Conservation (phyloP, 768 basidiomycete genomes). For the Pholiota conissans region DNA sequence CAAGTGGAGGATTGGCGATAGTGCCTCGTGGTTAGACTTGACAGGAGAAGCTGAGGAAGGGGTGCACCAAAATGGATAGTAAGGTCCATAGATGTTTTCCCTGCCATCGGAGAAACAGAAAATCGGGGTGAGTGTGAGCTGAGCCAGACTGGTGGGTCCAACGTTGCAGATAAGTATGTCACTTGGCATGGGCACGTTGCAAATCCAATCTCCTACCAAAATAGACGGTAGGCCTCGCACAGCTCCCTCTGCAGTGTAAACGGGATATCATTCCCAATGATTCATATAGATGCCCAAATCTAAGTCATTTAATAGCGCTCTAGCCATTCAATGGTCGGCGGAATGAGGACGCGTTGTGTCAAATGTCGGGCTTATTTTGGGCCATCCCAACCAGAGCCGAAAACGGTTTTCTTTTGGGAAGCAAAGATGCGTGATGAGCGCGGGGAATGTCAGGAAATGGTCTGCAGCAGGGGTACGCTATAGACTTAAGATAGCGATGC, state of each 20-base stretch:
- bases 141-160: conserved; percentile 16
- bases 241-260: neutral
- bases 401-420: conserved; percentile 1
- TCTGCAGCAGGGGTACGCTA: conserved; percentile 2
- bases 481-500: neutral
- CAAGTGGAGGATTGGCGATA: conserved; percentile 1
- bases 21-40: neutral
- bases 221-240: conserved; percentile 4
- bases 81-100: conserved; percentile 3
- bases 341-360: conserved; percentile 4
- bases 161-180: conserved; percentile 8
- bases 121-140: conserved; percentile 8
- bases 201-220: conserved; percentile 17
- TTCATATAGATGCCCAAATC: neutral
- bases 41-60: neutral
- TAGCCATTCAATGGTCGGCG: conserved; percentile 1
- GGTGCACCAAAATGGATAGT: neutral
- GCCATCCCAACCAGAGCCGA: neutral
- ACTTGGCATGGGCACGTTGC: conserved; percentile 21
- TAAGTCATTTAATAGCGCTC: conserved; percentile 4
- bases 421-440: conserved; percentile 7
- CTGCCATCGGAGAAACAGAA: conserved; percentile 19
- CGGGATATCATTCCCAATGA: conserved; percentile 1
- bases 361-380: conserved; percentile 7
- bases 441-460: conserved; percentile 10